Evolutionary conservation across 108 stramenopile genomes (phyloP).

Genomic region (Nitzschia inconspicua): DNA sequence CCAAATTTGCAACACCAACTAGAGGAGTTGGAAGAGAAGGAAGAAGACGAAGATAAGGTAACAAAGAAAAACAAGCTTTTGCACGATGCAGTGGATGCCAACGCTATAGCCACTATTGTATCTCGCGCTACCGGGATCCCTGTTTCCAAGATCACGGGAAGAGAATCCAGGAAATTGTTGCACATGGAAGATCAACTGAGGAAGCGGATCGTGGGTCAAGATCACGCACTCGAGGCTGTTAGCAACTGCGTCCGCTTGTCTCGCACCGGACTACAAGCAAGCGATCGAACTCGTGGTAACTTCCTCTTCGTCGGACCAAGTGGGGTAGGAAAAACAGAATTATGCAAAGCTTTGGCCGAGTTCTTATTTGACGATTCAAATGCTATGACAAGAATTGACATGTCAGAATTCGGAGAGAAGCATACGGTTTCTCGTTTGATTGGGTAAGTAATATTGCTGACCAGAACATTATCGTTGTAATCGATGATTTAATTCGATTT

Average conservation of each 20-base stretch:
- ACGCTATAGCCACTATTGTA: slow-evolving; percentile 82
- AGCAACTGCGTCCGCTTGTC: slow-evolving; percentile 86
- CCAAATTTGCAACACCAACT: slow-evolving; percentile 71
- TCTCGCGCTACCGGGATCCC: slow-evolving; percentile 80
- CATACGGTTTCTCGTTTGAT: slow-evolving; percentile 81
- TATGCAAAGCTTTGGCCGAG: slow-evolving; percentile 87
- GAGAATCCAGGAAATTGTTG: slow-evolving; percentile 84
- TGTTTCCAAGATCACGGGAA: slow-evolving; percentile 71
- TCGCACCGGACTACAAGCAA: slow-evolving; percentile 82
- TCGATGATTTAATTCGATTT: no score
- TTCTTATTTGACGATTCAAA: slow-evolving; percentile 88
- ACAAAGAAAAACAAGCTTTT: slow-evolving; percentile 53
- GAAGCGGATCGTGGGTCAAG: slow-evolving; percentile 85
- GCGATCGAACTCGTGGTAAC: slow-evolving; percentile 85
- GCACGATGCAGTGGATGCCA: slow-evolving; percentile 63
- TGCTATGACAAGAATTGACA: slow-evolving; percentile 92
- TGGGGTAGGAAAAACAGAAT: slow-evolving; percentile 91
- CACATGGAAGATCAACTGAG: slow-evolving; percentile 84
- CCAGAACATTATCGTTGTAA: no score
- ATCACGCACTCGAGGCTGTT: slow-evolving; percentile 81
- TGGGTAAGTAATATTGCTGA: no score
- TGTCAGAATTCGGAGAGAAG: slow-evolving; percentile 88
- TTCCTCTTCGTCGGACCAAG: slow-evolving; percentile 86
- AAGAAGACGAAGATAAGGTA: slow-evolving; percentile 20
- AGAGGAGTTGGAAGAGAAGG: slow-evolving; percentile 48